A percentile compares a stretch with the other conserved stretches of the same genome.
Evolutionary conservation across 129 eudicot species (phyloP).

Genomic region (Calendula officinalis): DNA sequence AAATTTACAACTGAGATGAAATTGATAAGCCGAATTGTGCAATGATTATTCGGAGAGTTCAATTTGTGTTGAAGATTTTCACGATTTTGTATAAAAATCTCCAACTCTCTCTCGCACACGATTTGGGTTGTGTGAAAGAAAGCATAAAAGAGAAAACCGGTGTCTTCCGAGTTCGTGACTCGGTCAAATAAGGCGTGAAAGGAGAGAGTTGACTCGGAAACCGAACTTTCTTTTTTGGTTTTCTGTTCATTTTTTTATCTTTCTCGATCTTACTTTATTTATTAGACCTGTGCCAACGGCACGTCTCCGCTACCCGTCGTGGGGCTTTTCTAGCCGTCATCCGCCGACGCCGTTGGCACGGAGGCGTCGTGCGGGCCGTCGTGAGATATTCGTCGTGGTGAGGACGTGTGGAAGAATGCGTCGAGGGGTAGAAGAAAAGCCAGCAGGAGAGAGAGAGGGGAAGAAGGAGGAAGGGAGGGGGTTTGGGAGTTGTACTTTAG

Average conservation of each 20-base stretch:
- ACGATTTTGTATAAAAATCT: neutral
- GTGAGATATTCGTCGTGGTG: too few relatives aligned
- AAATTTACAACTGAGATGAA: conserved; percentile 5
- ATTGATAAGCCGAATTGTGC: conserved; percentile 3
- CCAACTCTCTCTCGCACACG: conserved; percentile 26
- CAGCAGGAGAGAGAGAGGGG: too few relatives aligned
- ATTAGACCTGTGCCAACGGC: too few relatives aligned
- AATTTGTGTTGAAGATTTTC: conserved; percentile 13
- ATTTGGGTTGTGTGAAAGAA: conserved; percentile 21
- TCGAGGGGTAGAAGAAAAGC: too few relatives aligned
- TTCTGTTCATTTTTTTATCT: neutral
- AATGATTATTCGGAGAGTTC: neutral
- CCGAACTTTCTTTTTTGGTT: conserved; percentile 30
- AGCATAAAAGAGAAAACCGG: conserved; percentile 33
- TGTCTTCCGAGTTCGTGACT: conserved; percentile 43
- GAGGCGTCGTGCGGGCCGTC: too few relatives aligned
- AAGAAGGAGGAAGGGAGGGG: too few relatives aligned
- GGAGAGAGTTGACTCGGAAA: conserved; percentile 59
- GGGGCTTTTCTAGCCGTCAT: too few relatives aligned
- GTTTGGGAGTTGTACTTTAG: too few relatives aligned
- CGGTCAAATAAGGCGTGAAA: conserved; percentile 84
- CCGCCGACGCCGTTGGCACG: too few relatives aligned
- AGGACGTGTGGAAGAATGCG: too few relatives aligned
- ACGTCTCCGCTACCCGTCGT: too few relatives aligned
- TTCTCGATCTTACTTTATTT: neutral